Conservation (phyloP, 1,284 basidiomycete genomes). For the Irpex sp. region DNA sequence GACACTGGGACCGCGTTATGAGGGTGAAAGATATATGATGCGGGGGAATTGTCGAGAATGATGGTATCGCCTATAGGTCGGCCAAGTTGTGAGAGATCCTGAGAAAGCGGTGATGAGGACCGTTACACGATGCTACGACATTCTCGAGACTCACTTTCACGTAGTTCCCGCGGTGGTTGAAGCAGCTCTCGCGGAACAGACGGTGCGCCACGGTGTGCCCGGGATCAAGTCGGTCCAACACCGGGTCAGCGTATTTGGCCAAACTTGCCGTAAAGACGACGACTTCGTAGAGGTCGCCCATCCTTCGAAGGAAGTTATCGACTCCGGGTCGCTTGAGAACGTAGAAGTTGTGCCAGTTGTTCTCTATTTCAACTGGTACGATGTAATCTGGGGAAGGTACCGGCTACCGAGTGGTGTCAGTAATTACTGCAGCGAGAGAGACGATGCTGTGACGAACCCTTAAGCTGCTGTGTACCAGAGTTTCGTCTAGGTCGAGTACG, state of each 20-base stretch:
- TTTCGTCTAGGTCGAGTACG: constrained; percentile 94
- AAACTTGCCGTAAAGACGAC: constrained; percentile 98
- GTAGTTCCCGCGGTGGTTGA: constrained; percentile 98
- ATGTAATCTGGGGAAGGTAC: constrained; percentile 96
- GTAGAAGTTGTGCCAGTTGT: constrained; percentile 96
- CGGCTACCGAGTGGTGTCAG: constrained; percentile 48
- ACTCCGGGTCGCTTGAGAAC: constrained; percentile 99
- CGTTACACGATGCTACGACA: constrained; percentile 11
- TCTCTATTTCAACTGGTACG: constrained; percentile 98
- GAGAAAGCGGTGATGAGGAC: constrained; percentile 8
- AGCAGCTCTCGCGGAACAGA: constrained; percentile 97
- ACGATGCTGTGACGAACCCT: constrained; percentile 48
- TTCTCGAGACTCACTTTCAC: constrained; percentile 79
- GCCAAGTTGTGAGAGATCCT: constrained; percentile 97
- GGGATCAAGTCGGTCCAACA: constrained; percentile 93
- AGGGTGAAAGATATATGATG: constrained; percentile 98
- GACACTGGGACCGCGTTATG: constrained; percentile 99
- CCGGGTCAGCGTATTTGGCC: constrained; percentile 99
- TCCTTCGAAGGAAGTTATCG: constrained; percentile 92
- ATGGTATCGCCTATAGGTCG: constrained; percentile 91
- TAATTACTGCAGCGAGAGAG: constrained; percentile 1
- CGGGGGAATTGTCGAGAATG: constrained; percentile 98
- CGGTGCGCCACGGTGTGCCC: constrained; percentile 92
- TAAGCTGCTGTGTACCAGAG: constrained; percentile 90
- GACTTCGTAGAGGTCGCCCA: constrained; percentile 98